A percentile compares a stretch with the other conserved stretches of the same genome.
phyloP scores from a whole-genome alignment of 2,329 filamentous ascomycete genomes.

The Diaporthe humulicola region DNA sequence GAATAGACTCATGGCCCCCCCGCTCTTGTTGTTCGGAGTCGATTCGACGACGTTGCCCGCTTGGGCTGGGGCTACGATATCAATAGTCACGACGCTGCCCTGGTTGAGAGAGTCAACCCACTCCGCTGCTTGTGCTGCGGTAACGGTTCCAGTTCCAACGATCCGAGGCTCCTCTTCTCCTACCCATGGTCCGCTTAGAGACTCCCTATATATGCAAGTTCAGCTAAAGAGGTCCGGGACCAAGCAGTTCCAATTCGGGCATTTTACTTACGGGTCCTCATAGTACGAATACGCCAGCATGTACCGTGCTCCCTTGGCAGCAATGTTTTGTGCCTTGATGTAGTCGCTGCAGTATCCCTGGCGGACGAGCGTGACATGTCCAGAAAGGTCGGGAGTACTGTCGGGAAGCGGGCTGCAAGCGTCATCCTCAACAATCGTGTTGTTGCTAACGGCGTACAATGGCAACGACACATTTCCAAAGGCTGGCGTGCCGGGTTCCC shows the following conservation, averaged over 20 bases:
- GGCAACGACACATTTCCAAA: conserved; percentile 26
- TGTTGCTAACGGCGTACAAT: conserved; percentile 8
- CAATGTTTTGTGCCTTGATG: conserved; percentile 7
- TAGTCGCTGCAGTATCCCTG: conserved; percentile 1
- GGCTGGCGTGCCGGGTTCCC: conserved; percentile 7
- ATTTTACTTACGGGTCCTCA: conserved; percentile 10
- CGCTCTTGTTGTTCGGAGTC: background rate
- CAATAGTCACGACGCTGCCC: background rate
- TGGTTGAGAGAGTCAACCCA: conserved; percentile 22
- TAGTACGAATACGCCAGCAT: conserved; percentile 24
- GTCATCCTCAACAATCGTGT: background rate
- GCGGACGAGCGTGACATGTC: conserved; percentile 16
- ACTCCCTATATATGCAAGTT: background rate
- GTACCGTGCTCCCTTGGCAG: conserved; percentile 12
- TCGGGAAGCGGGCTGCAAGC: conserved; percentile 21
- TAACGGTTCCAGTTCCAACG: conserved; percentile 2
- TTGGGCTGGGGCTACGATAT: background rate
- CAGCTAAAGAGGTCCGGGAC: background rate
- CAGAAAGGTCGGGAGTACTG: conserved; percentile 13
- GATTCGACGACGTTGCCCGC: background rate
- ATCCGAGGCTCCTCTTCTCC: conserved; percentile 11
- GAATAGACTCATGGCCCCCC: conserved; percentile 7
- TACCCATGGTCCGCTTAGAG: background rate
- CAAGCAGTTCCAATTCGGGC: background rate
- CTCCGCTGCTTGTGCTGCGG: conserved; percentile 4